Percentiles rank a stretch among this genome's conserved stretches.
Evolutionary conservation across 129 eudicot species (phyloP).

Genomic region (Saussurea involucrata): DNA sequence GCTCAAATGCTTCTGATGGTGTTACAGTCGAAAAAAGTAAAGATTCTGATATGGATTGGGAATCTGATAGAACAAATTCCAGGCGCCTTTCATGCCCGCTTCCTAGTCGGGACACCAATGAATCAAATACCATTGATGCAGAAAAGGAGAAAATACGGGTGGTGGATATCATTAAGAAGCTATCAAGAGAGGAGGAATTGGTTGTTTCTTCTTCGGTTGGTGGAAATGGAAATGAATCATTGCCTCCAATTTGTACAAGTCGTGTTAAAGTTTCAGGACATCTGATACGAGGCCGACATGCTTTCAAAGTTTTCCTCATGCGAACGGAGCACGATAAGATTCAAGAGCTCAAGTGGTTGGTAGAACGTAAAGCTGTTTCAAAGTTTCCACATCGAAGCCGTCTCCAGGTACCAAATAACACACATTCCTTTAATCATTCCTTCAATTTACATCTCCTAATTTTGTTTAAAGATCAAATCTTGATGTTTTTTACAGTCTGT

Average conservation of each 20-base stretch:
- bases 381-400: slow-evolving; percentile 69
- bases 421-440: not conserved
- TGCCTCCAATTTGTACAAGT: slow-evolving; percentile 33
- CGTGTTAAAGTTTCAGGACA: slow-evolving; percentile 39
- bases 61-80: slow-evolving; percentile 32
- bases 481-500: slow-evolving; percentile 40
- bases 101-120: slow-evolving; percentile 27
- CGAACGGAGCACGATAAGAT: slow-evolving; percentile 55
- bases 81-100: slow-evolving; percentile 32
- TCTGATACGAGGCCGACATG: slow-evolving; percentile 62
- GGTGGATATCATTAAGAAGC: slow-evolving; percentile 59
- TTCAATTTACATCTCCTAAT: not conserved
- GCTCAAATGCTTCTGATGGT: not conserved
- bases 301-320: slow-evolving; percentile 44
- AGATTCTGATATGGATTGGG: slow-evolving; percentile 41
- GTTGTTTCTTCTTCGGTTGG: slow-evolving; percentile 19
- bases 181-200: slow-evolving; percentile 34
- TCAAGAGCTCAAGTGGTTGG: slow-evolving; percentile 50
- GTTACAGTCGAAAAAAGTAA: not conserved
- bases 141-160: slow-evolving; percentile 65
- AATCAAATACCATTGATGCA: slow-evolving; percentile 9
- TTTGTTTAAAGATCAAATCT: not conserved
- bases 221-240: slow-evolving; percentile 17
- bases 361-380: slow-evolving; percentile 48
- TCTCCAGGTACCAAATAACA: slow-evolving; percentile 42